Percentiles rank a stretch among this genome's conserved stretches.
These are phyloP conservation scores for Clarkia xantiana DNA, from an alignment of 345 rosid genomes.

Conservation along the genomic window DNA sequence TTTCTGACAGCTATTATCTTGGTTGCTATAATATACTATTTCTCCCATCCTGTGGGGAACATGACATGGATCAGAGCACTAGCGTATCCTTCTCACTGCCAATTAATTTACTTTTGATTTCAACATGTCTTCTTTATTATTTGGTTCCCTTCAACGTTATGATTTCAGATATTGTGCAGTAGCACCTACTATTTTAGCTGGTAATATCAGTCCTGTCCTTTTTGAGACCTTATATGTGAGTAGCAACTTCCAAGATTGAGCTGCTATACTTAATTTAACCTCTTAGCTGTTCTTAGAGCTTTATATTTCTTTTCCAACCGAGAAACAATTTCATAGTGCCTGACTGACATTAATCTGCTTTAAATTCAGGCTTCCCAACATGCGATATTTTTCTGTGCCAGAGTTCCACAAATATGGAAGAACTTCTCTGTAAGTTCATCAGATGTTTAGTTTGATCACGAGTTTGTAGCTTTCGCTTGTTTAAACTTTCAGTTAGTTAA, in stretches of 20 bases:
- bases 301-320: too few species aligned
- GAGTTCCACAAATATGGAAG: conserved; percentile 91
- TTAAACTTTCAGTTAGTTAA: background rate
- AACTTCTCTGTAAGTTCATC: conserved; percentile 54
- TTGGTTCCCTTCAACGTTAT: background rate
- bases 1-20: conserved; percentile 53
- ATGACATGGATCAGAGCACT: conserved; percentile 47
- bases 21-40: conserved; percentile 61
- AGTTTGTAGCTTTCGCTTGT: background rate
- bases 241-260: background rate
- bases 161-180: conserved; percentile 64
- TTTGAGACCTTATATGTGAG: conserved; percentile 92
- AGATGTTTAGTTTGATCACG: background rate
- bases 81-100: conserved; percentile 38
- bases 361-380: conserved; percentile 81
- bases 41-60: conserved; percentile 38
- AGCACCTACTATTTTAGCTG: conserved; percentile 79
- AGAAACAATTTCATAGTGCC: too few species aligned
- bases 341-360: conserved; percentile 6
- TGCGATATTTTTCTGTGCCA: conserved; percentile 78
- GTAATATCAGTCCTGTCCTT: conserved; percentile 65
- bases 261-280: too few species aligned
- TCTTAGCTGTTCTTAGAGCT: too few species aligned
- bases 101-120: background rate
- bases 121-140: background rate